Base-by-base conservation (phyloP, 495 filamentous ascomycete genomes). In the Aspergillus ostianus region DNA sequence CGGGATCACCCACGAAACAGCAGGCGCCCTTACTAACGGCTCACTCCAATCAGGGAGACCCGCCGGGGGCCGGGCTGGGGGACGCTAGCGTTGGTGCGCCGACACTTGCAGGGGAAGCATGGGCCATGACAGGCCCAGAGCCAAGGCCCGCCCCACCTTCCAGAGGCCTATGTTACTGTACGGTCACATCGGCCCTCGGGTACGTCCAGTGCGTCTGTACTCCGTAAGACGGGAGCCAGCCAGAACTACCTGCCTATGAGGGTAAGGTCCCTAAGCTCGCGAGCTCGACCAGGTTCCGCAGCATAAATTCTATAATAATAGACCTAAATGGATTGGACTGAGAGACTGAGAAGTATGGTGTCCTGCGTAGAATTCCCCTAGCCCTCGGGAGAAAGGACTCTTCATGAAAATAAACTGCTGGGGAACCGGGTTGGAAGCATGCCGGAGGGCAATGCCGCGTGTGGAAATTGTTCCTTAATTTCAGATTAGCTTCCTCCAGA, bases 101-200 rank as follows among this genome's bases (percentile, higher is more conserved):
- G 21, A 10, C 44, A 6, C 26, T 63, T 50, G 58, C 55, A 53
- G 49, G 58, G 56, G 32, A 41, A 67, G 64, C 64, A 67, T 59
- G 58, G 64, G 53, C 64, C 64, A 62, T 55, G 61, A 64, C 64
- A 64, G 64, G 64, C 56, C 53, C 56, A 60, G 59, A 64, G 61
- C 58, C 55, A 61, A 53, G 44, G 20, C 47, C 18, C 60, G 53
- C 57, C 64, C 64, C 63, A 60, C 12, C 30, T 20, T 41, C 20
- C 47, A 57, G n/a, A n/a, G n/a, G n/a, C n/a, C n/a, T n/a, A n/a
- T n/a, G n/a, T n/a, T n/a, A 32, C 29, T 6, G 29, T 32, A 32
- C 29, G 7, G 29, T 32, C 29, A 32, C 29, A 10, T 10, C 29
- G 23, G 23, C 8, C 29, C 10, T 32, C 29, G 29, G 29, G 29